Base-by-base conservation (phyloP, 163 green algal genomes). In the Prototheca stagnorum region DNA sequence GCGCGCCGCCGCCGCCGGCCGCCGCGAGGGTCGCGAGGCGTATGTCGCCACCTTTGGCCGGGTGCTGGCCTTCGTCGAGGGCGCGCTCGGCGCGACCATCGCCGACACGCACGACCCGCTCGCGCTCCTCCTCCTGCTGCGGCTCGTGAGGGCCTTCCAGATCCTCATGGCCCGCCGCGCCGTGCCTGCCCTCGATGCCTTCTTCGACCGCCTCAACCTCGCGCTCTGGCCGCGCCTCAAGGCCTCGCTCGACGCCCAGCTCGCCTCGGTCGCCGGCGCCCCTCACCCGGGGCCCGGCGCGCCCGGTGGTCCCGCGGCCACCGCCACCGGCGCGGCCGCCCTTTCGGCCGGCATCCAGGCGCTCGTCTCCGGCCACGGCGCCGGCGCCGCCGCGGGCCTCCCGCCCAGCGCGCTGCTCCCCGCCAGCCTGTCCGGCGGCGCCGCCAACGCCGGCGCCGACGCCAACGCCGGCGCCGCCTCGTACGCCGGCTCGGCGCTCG, bases 191-290 rank as follows among this genome's bases (percentile, higher is more conserved):
- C 63, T 97, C 54, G 88, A 97, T 56, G 67, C 70, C 46, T 87
- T 94, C 74, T 74, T 95, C 20, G 83, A 95, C 75, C 54, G 79
- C 3, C 51, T 95, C 52, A 89, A 93, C 60, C 72, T 97, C 46
- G 34, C 81, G 47, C 64, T 96, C 27, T 97, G 88, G 88, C 88
- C 88, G 15, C 67, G 78, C 29, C 82, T 97, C 66, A 97, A 95
- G 76, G n/a, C n/a, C n/a, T n/a, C n/a, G n/a, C 66, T 79, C n/a
- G n/a, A n/a, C n/a, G n/a, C n/a, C n/a, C n/a, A n/a, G n/a, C n/a
- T n/a, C n/a, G n/a, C n/a, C n/a, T n/a, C n/a, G n/a, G n/a, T n/a
- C n/a, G n/a, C n/a, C n/a, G n/a, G n/a, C n/a, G n/a, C n/a, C n/a
- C n/a, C n/a, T n/a, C n/a, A n/a, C n/a, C n/a, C n/a, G n/a, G n/a